Evolutionary conservation across 2,329 filamentous ascomycete species (phyloP).

Genomic region (Gaeumannomyces sp.): DNA sequence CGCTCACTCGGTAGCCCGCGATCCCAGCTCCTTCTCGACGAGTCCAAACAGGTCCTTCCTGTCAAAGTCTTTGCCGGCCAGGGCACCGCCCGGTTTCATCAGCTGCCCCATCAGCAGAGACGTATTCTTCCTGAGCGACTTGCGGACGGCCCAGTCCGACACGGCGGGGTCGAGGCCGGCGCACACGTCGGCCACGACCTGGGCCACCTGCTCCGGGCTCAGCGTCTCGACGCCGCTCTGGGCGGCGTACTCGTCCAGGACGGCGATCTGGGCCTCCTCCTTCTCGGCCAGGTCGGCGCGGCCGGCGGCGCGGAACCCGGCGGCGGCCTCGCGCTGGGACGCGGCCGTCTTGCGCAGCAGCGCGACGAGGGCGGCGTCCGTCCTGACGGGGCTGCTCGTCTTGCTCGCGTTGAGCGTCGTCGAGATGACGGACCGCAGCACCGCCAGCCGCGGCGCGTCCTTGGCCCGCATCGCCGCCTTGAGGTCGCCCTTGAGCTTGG

Average conservation of each 20-base stretch:
- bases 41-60: slow-evolving; percentile 53
- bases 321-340: slow-evolving; percentile 49
- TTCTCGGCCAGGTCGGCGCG: slow-evolving; percentile 64
- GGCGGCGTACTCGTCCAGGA: slow-evolving; percentile 60
- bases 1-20: neutral
- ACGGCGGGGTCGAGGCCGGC: slow-evolving; percentile 43
- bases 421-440: slow-evolving; percentile 62
- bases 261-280: slow-evolving; percentile 58
- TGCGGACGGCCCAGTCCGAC: neutral
- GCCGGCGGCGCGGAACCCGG: slow-evolving; percentile 58
- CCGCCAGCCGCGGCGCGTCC: slow-evolving; percentile 57
- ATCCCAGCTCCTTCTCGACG: slow-evolving; percentile 45
- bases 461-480: slow-evolving; percentile 62
- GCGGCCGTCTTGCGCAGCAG: slow-evolving; percentile 60
- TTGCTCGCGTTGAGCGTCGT: slow-evolving; percentile 72
- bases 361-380: slow-evolving; percentile 61
- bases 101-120: slow-evolving; percentile 60
- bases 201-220: slow-evolving; percentile 50
- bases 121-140: slow-evolving; percentile 37
- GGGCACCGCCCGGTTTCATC: slow-evolving; percentile 39
- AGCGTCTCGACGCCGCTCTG: slow-evolving; percentile 54
- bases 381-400: slow-evolving; percentile 61
- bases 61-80: slow-evolving; percentile 61
- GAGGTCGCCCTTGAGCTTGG: slow-evolving; percentile 53
- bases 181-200: slow-evolving; percentile 45